Base-by-base conservation (phyloP, 768 basidiomycete species). In the Mycena rebaudengoi region DNA sequence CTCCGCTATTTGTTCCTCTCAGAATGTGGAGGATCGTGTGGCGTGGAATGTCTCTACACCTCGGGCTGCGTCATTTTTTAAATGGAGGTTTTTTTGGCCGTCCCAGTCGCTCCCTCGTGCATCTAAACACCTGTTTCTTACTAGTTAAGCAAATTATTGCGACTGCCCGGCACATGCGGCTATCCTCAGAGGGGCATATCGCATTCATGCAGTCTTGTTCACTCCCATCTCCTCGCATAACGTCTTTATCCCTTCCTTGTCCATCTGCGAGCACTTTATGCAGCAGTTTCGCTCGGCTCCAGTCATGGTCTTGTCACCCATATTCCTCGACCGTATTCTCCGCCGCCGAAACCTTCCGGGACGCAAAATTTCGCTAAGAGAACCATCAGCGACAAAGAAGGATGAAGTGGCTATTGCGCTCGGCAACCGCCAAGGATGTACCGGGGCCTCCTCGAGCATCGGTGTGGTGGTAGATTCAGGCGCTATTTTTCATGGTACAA, bases 201-300 rank as follows among this genome's bases (percentile, higher is more conserved):
- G 49, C 33, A 16, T 54, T 72, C 60, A 69, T 71, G 64, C 55
- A 28, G 53, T 57, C 2, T 32, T 65, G 28, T 69, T 61, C 35
- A 49, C 64, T 7, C 40, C 55, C 35, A 25, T 63, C 14, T 69
- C 68, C 4, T 59, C 68, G 2, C 67, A 59, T 39, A 60, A 73
- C 37, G 69, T 71, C 21, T 60, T 62, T 30, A 65, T 73, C 30
- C 62, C 66, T n/a, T 65, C 60, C 21, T 14, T 58, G 8, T 53
- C 70, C 12, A 71, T 64, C 23, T 58, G 44, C 35, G 67, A 70
- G 45, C 45, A 55, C 28, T 67, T 64, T 8, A 25, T 64, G 2
- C 39, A 41, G 7, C 57, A 44, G 5, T 37, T 67, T 6, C 58
- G 45, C 14, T 8, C 14, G 18, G 20, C 52, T 2, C 28, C 16